phyloP scores from a whole-genome alignment of 2,329 filamentous ascomycete genomes.

The Colletotrichum sp. region DNA sequence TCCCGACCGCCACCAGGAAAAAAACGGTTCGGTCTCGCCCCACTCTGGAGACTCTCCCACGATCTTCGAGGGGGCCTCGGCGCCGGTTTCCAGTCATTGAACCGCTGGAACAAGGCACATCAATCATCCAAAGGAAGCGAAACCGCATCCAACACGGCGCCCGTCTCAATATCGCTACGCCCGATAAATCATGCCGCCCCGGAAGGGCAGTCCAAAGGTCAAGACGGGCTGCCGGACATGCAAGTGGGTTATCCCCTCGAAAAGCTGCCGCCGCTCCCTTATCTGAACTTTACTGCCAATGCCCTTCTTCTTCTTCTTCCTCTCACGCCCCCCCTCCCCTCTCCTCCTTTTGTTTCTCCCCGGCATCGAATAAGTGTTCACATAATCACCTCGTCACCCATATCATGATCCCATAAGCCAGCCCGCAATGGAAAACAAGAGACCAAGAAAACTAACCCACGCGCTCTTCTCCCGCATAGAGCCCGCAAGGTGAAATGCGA shows the following conservation, averaged over 20 bases:
- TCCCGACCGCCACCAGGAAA: not conserved
- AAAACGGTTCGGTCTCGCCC: not conserved
- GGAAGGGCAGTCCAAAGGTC: constrained; percentile 35
- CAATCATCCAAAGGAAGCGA: not conserved
- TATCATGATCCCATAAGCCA: not conserved
- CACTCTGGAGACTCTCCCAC: not conserved
- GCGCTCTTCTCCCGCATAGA: constrained; percentile 32
- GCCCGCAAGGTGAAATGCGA: constrained; percentile 62
- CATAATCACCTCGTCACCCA: not conserved
- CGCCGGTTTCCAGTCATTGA: not conserved
- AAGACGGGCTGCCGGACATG: constrained; percentile 58
- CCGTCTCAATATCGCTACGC: not conserved
- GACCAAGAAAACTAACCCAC: not conserved
- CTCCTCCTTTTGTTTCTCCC: not conserved
- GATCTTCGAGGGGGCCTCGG: not conserved
- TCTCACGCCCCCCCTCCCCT: not conserved
- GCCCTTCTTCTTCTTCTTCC: not conserved
- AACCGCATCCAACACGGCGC: not conserved
- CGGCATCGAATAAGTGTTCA: not conserved
- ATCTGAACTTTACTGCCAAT: not conserved
- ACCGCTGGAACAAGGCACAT: not conserved
- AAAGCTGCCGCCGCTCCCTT: not conserved
- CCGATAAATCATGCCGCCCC: constrained; percentile 3
- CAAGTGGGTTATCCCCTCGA: constrained; percentile 45
- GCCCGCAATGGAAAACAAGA: not conserved